Base-by-base conservation (phyloP, 441 rosid species). In the Hura crepitans region DNA sequence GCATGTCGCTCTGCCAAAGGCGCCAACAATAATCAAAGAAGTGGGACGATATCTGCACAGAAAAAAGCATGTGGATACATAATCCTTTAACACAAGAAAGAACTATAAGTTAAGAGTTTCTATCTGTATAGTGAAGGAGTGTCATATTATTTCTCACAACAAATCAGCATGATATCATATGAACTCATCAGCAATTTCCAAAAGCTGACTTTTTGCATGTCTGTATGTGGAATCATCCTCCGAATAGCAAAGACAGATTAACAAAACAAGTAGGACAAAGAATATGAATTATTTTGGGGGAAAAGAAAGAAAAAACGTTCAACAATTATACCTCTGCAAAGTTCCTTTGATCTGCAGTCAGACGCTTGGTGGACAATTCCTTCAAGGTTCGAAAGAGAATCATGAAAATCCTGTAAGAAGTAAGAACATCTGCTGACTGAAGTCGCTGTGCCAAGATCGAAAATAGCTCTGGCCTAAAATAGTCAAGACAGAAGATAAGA, bases 1-100 rank as follows among this genome's bases (percentile, higher is more conserved):
- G 96, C 75, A 89, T 85, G 85, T 96, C 99, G 72, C 86, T 91
- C 78, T 93, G 92, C 99, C 99, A 96, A 66, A 96, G 97, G 82
- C 76, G 91, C 98, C 99, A 96, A 84, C 97, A 74, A 75, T 85
- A 89, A 75, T 89, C 89, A 74, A 96, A 91, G 71, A 93, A 81
- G 76, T 86, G 97, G 70, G 94, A 87, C 18, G 98, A 84, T 85
- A 96, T 89, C 99, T 96, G 96, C 92, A 25, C 31, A 70, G 81
- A 8, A 11, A 77, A 79, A 43, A 65, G 35, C 53, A 42, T 53
- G 33, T 66, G 45, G 70, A 57, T 45, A 22, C 30, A 47, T 39
- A 22, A 58, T 45, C 55, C 18, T 58, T 27, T 6, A n/a, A 65
- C 35, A 33, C 15, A n/a, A 56, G 15, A 57, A 49, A 65, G 17